phyloP scores from a whole-genome alignment of 1,139 yeast genomes.

The Debaryomyces sp. region DNA sequence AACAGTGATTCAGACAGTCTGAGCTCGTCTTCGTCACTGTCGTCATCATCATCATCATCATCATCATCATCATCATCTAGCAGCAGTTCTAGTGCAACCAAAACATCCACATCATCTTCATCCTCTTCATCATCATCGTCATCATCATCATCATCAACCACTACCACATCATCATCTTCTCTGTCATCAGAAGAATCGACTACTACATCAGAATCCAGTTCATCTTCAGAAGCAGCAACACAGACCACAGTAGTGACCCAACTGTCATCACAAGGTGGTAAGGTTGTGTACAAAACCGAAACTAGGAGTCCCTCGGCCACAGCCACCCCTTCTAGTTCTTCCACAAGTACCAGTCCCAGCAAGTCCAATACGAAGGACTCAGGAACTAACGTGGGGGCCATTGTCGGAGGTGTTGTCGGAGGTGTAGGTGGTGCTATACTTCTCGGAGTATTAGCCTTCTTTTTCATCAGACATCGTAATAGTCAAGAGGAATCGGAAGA shows the following conservation, averaged over 20 bases:
- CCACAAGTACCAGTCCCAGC: constrained; percentile 6
- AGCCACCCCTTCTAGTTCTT: constrained; percentile 13
- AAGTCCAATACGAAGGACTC: constrained; percentile 6
- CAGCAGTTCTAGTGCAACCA: background rate
- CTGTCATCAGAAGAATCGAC: background rate
- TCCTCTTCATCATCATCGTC: constrained; percentile 23
- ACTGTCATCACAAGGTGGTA: constrained; percentile 18
- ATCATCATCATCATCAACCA: constrained; percentile 20
- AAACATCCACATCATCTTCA: constrained; percentile 22
- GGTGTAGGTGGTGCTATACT: constrained; percentile 53
- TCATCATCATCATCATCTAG: background rate
- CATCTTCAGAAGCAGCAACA: constrained; percentile 8
- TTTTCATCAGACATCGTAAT: constrained; percentile 49
- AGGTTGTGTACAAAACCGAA: constrained; percentile 21
- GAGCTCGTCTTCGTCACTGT: background rate
- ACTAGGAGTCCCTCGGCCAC: constrained; percentile 20
- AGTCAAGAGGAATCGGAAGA: constrained; percentile 50
- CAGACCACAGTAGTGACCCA: constrained; percentile 14
- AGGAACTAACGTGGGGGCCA: constrained; percentile 49
- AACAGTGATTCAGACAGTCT: constrained; percentile 6
- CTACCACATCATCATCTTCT: constrained; percentile 16
- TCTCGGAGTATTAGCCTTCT: constrained; percentile 47
- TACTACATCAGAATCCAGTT: background rate
- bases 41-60: background rate
- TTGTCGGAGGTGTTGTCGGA: constrained; percentile 73